Base-by-base conservation (phyloP, 139 green algal species). In the Chlorella sp. region DNA sequence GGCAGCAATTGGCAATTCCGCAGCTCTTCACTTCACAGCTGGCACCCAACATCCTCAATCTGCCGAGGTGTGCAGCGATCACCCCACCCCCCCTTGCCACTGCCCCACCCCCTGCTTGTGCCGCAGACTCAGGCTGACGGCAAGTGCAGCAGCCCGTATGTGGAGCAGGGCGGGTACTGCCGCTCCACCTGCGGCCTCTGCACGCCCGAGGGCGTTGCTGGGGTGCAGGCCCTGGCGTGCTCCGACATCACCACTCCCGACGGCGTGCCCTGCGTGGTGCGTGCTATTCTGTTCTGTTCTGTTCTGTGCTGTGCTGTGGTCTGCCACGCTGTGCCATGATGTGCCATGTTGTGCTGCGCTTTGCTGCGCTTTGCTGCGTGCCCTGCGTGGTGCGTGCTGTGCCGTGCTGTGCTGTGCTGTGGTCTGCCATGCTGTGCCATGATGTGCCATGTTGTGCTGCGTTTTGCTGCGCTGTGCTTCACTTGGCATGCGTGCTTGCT, bases 101-200 rank as follows among this genome's bases (percentile, higher is more conserved):
- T 12, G 9, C 24, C 5, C 37, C 68, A 26, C 24, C 7, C 36
- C 34, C 21, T 21, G 21, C n/a, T 15, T 37, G 32, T 39, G 7
- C 73, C 36, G 22, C 60, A 77, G 73, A 77, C 75, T 3, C 12
- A 53, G 34, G 48, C 73, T 11, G 36, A 14, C n/a, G 86, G 34
- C 48, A 57, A 88, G 76, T 91, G 88, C 88, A 42, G 22, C 68
- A 69, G 60, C 28, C 69, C 39, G 15, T 93, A 86, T 34, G 86
- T 92, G 79, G 34, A 80, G n/a, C 34, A 42, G 57, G 86, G 86
- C 24, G 87, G 71, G 42, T 92, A 91, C 85, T 93, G 88, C 81
- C 64, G 57, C 30, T 12, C 34, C 69, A 86, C 61, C 37, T 93
- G 88, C 79, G 89, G 88, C 57, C 36, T 22, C 37, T 93, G 88